These are phyloP conservation scores for Hydnum rufescens DNA, from an alignment of 768 basidiomycete genomes.

Conservation along the genomic window DNA sequence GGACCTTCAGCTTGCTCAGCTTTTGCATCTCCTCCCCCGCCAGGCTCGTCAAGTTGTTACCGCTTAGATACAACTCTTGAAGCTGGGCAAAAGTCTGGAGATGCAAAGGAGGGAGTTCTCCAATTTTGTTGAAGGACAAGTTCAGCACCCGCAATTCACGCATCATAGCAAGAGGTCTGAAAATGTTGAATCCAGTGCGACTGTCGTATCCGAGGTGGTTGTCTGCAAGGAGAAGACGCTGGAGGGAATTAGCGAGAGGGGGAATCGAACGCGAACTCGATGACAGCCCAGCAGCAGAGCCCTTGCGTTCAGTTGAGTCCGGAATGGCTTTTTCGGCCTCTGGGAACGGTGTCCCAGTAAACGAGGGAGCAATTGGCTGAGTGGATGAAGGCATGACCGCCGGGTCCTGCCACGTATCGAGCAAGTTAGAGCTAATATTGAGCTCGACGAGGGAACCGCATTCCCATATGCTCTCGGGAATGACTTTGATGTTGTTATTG, in stretches of 20 bases:
- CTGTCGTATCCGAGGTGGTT: conserved; percentile 33
- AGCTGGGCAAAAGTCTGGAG: conserved; percentile 46
- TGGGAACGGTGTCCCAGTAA: background rate
- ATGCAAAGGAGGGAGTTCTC: conserved; percentile 63
- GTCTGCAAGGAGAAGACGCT: conserved; percentile 73
- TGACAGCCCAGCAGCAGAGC: conserved; percentile 9
- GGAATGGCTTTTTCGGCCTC: background rate
- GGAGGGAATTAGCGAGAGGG: conserved; percentile 49
- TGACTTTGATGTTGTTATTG: conserved; percentile 65
- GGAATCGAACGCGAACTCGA: conserved; percentile 18
- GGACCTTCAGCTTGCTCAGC: conserved; percentile 42
- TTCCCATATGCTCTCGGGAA: conserved; percentile 67
- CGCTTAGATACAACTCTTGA: conserved; percentile 80
- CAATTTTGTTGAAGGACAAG: conserved; percentile 85
- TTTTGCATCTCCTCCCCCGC: conserved; percentile 75
- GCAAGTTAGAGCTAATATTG: conserved; percentile 77
- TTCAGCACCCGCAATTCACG: conserved; percentile 68
- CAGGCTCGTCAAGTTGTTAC: conserved; percentile 80
- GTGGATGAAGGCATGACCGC: conserved; percentile 16
- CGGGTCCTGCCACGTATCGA: conserved; percentile 53
- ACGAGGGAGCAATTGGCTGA: background rate
- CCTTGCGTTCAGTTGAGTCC: conserved; percentile 22
- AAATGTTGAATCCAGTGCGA: conserved; percentile 34
- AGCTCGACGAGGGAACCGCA: conserved; percentile 52
- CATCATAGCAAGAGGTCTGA: conserved; percentile 55